Evolutionary conservation across 257 asterid genomes (phyloP).

Genomic region (Solanum bulbocastanum): DNA sequence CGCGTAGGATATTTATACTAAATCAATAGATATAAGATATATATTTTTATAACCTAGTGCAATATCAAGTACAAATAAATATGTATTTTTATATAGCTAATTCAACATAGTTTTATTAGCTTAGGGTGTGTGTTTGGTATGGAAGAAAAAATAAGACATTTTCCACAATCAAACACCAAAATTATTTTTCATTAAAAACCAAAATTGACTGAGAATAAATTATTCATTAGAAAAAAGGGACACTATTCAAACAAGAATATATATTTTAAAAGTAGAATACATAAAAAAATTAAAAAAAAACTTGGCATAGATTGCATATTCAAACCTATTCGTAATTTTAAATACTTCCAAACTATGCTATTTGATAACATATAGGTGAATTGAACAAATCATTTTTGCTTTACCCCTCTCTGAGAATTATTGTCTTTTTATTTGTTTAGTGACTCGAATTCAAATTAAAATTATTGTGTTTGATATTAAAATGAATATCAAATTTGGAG

Average conservation of each 20-base stretch:
- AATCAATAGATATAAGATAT: neutral
- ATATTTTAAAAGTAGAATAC: neutral
- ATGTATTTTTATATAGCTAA: neutral
- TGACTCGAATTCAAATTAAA: neutral
- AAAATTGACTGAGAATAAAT: neutral
- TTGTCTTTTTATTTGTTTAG: neutral
- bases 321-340: neutral
- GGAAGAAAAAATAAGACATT: neutral
- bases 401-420: fast-evolving
- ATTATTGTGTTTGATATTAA: neutral
- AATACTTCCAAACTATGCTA: neutral
- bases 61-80: neutral
- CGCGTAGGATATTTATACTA: neutral
- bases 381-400: neutral
- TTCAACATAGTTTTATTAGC: neutral
- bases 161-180: neutral
- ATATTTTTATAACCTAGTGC: neutral
- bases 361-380: neutral
- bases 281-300: neutral
- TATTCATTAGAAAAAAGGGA: neutral
- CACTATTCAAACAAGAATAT: neutral
- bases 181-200: neutral
- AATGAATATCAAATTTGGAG: neutral
- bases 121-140: neutral
- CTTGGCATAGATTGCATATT: neutral